Percentiles rank a stretch among this genome's conserved stretches.
phyloP scores from a whole-genome alignment of 2,329 filamentous ascomycete genomes.

The Venturia carpophila region DNA sequence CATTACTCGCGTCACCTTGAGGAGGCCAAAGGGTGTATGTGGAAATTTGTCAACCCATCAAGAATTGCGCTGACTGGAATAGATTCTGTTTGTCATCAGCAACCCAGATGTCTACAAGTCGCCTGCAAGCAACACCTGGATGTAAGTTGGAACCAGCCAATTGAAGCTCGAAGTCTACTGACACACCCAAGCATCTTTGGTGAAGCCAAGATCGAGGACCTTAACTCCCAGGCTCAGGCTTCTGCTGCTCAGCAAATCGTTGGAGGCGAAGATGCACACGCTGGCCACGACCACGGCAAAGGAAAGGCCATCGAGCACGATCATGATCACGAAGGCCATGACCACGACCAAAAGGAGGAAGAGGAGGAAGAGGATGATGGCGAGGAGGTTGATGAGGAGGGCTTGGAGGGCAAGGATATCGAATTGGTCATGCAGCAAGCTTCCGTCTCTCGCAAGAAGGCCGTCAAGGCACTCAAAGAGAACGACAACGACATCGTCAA shows the following conservation, averaged over 20 bases:
- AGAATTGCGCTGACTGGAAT: constrained; percentile 21
- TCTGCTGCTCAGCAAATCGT: constrained; percentile 93
- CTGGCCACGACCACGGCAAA: constrained; percentile 69
- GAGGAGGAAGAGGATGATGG: constrained; percentile 83
- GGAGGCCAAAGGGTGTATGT: constrained; percentile 98
- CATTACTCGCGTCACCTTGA: constrained; percentile 96
- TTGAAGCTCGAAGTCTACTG: constrained; percentile 22
- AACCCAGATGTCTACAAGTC: constrained; percentile 99
- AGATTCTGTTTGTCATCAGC: constrained; percentile 99
- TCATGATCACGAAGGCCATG: constrained; percentile 53
- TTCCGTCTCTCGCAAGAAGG: constrained; percentile 94
- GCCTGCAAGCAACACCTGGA: constrained; percentile 98
- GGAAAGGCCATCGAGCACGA: constrained; percentile 56
- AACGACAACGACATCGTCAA: constrained; percentile 99
- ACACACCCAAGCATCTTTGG: constrained; percentile 72
- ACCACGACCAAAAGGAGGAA: constrained; percentile 51
- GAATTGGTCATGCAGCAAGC: constrained; percentile 98
- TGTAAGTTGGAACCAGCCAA: constrained; percentile 53
- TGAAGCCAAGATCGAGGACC: constrained; percentile 99
- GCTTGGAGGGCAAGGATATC: constrained; percentile 98
- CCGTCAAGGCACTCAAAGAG: constrained; percentile 95
- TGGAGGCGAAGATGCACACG: constrained; percentile 62
- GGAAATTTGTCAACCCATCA: not conserved
- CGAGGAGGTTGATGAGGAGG: constrained; percentile 90
- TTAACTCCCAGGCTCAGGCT: constrained; percentile 96